A percentile compares a stretch with the other conserved stretches of the same genome.
Conservation (phyloP, 2,329 filamentous ascomycete genomes). For the Ceratocystis alfenasii region DNA sequence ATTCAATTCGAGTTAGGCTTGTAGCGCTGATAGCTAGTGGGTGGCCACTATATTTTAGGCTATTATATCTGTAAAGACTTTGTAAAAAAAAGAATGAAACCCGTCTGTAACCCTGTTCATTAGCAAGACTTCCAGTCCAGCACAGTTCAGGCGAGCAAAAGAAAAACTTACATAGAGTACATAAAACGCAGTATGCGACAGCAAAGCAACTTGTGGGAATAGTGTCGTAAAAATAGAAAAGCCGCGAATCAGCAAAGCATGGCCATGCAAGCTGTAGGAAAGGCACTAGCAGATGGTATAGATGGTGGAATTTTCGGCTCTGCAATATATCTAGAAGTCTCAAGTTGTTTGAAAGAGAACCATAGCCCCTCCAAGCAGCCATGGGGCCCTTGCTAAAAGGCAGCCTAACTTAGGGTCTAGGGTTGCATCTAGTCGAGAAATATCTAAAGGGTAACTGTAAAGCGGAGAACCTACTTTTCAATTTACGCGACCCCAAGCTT, state of each 20-base stretch:
- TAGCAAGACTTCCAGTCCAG: not conserved
- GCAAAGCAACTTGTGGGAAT: not conserved
- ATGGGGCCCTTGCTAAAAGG: not conserved
- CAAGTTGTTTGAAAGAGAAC: not conserved
- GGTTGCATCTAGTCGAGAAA: not conserved
- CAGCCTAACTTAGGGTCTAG: not conserved
- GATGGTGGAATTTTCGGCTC: not conserved
- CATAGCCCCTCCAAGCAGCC: not conserved
- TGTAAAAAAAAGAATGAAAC: no score
- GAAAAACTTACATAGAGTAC: not conserved
- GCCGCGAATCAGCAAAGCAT: not conserved
- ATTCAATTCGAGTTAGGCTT: no score
- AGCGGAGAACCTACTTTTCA: not conserved
- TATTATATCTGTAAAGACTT: no score
- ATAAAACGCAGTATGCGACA: not conserved
- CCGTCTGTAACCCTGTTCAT: no score
- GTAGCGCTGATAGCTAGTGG: no score
- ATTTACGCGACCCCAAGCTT: constrained; percentile 15
- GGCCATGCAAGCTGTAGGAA: not conserved
- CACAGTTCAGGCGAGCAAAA: not conserved
- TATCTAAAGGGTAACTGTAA: not conserved
- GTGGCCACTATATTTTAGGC: no score
- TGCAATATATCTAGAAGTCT: not conserved
- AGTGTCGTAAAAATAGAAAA: not conserved
- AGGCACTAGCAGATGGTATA: not conserved